Evolutionary conservation across 306 rosid species (phyloP).

Genomic region (Dalbergia oliveri): DNA sequence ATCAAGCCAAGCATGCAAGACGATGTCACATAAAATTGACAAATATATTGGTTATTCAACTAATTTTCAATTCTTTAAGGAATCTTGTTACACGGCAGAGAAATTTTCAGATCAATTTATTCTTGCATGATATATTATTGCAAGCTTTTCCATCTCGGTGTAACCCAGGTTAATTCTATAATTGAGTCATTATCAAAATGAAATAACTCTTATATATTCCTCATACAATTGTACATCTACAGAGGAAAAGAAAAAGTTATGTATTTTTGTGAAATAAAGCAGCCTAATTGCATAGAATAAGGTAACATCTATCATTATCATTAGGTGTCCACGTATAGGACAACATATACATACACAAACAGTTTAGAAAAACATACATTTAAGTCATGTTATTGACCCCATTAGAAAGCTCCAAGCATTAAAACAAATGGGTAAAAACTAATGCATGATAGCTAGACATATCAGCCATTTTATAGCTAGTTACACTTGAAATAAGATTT

Average conservation of each 20-base stretch:
- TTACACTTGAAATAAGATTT: neutral
- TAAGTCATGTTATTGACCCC: neutral
- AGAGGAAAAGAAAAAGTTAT: no score
- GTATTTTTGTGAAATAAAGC: neutral
- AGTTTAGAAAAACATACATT: neutral
- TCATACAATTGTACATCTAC: neutral
- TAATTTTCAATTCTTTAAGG: neutral
- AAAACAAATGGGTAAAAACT: neutral
- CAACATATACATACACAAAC: constrained; percentile 14
- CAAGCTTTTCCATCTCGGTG: neutral
- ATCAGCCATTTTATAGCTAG: neutral
- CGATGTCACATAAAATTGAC: constrained; percentile 2
- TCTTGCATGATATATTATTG: neutral
- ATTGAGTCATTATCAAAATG: neutral
- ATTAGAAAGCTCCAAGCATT: neutral
- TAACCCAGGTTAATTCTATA: neutral
- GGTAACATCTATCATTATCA: constrained; percentile 2
- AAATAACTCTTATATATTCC: neutral
- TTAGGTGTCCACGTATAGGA: constrained; percentile 31
- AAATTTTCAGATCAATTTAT: neutral
- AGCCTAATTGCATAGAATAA: constrained; percentile 2
- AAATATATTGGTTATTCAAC: neutral
- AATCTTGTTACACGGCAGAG: neutral
- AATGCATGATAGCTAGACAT: neutral
- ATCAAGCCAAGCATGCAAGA: constrained; percentile 32